Evolutionary conservation across 495 filamentous ascomycete genomes (phyloP).

Genomic region (Daldinia caldariorum): DNA sequence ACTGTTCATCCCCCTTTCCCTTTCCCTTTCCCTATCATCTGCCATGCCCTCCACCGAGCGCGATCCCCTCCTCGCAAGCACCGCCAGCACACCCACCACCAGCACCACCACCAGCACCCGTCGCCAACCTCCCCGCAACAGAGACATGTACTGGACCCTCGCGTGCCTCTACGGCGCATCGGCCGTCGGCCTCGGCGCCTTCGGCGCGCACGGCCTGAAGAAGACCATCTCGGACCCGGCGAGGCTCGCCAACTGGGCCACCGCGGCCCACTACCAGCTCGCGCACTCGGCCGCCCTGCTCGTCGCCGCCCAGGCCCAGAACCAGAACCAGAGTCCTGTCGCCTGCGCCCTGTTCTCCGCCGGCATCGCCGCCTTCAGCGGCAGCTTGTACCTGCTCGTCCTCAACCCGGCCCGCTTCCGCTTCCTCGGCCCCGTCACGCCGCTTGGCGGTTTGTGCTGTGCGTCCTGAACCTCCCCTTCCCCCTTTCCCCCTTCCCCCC

Average conservation of each 20-base stretch:
- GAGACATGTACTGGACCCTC: slow-evolving; percentile 62
- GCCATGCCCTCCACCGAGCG: slow-evolving; percentile 26
- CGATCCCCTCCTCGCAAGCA: slow-evolving; percentile 14
- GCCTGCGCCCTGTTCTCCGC: slow-evolving; percentile 54
- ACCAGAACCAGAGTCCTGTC: slow-evolving; percentile 50
- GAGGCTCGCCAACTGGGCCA: slow-evolving; percentile 62
- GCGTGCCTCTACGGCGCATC: slow-evolving; percentile 68
- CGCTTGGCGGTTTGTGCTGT: slow-evolving; percentile 65
- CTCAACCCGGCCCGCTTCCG: slow-evolving; percentile 65
- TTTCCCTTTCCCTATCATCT: not conserved
- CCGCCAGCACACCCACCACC: too few relatives aligned
- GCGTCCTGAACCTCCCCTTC: slow-evolving; percentile 9
- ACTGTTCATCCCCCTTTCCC: not conserved
- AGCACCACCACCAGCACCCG: not conserved
- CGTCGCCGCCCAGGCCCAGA: slow-evolving; percentile 50
- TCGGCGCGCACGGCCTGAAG: slow-evolving; percentile 72
- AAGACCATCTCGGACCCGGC: slow-evolving; percentile 63
- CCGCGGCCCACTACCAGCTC: slow-evolving; percentile 72
- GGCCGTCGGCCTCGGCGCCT: slow-evolving; percentile 68
- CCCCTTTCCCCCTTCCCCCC: not conserved
- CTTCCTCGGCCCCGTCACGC: slow-evolving; percentile 66
- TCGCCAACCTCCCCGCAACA: not conserved
- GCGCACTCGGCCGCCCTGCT: slow-evolving; percentile 67
- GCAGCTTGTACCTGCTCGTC: slow-evolving; percentile 67
- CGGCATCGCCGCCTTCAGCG: slow-evolving; percentile 68